Evolutionary conservation across 2,329 filamentous ascomycete genomes (phyloP).

Genomic region (Cytospora chrysosperma): DNA sequence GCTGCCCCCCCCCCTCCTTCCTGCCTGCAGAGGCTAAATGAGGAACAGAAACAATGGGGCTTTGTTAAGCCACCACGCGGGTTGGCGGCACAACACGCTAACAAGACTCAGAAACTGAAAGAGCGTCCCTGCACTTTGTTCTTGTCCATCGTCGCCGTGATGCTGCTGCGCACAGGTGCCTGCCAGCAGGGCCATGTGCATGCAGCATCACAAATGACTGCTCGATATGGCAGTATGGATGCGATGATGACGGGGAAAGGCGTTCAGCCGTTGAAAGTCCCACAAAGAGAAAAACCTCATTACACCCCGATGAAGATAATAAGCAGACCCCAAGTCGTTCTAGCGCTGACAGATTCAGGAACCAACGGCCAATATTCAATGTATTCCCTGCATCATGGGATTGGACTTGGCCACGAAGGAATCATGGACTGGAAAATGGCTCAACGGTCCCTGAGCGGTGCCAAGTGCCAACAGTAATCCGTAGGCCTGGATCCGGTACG

Average conservation of each 20-base stretch:
- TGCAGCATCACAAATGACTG: neutral
- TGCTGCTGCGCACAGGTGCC: neutral
- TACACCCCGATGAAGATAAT: neutral
- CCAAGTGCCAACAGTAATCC: neutral
- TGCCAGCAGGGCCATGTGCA: neutral
- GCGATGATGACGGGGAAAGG: neutral
- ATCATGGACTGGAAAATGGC: neutral
- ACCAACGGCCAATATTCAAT: conserved; percentile 21
- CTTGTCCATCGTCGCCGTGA: neutral
- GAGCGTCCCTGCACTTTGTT: neutral
- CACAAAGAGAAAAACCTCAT: neutral
- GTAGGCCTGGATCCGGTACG: neutral
- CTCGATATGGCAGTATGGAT: neutral
- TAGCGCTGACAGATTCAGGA: conserved; percentile 19
- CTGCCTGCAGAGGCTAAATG: conserved; percentile 7
- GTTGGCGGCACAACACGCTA: conserved; percentile 9
- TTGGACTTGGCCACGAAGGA: conserved; percentile 11
- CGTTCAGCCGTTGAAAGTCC: neutral
- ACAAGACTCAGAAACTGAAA: neutral
- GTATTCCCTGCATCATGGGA: conserved; percentile 12
- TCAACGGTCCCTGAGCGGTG: neutral
- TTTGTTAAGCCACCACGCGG: conserved; percentile 18
- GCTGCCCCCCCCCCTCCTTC: neutral
- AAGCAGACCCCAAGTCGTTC: conserved; percentile 6
- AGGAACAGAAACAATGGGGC: conserved; percentile 1